Percentiles rank a stretch among this genome's conserved stretches.
Conservation (phyloP, 2,329 filamentous ascomycete genomes). For the Monosporascus sp. region DNA sequence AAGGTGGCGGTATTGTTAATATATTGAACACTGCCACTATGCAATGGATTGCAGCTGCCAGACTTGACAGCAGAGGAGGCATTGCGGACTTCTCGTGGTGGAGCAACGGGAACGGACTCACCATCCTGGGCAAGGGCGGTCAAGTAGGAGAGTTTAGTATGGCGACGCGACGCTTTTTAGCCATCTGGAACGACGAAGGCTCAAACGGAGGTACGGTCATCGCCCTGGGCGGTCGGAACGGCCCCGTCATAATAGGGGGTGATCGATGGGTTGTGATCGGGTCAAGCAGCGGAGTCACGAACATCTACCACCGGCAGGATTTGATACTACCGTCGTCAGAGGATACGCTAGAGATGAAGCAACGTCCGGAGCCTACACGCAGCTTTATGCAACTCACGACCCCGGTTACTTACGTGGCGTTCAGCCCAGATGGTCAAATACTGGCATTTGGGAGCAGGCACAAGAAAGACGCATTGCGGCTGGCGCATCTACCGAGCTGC, state of each 20-base stretch:
- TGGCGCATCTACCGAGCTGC: constrained; percentile 87
- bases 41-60: constrained; percentile 82
- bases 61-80: constrained; percentile 76
- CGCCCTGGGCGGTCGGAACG: constrained; percentile 66
- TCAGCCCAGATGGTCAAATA: constrained; percentile 86
- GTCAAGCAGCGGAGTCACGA: constrained; percentile 81
- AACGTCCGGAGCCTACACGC: constrained; percentile 66
- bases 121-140: constrained; percentile 78
- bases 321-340: constrained; percentile 43
- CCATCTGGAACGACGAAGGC: constrained; percentile 85
- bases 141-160: constrained; percentile 88
- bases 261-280: constrained; percentile 89
- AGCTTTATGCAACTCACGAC: constrained; percentile 84
- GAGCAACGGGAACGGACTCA: constrained; percentile 75
- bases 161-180: constrained; percentile 62
- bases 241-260: constrained; percentile 60
- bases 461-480: constrained; percentile 81
- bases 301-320: constrained; percentile 80
- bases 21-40: constrained; percentile 73
- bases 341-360: constrained; percentile 50
- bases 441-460: constrained; percentile 79
- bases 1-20: constrained; percentile 85
- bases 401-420: constrained; percentile 71
- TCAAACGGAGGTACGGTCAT: constrained; percentile 81
- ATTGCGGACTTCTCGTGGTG: constrained; percentile 94